Evolutionary conservation across 495 filamentous ascomycete species (phyloP).

Genomic region (Clavariopsis aquatica): DNA sequence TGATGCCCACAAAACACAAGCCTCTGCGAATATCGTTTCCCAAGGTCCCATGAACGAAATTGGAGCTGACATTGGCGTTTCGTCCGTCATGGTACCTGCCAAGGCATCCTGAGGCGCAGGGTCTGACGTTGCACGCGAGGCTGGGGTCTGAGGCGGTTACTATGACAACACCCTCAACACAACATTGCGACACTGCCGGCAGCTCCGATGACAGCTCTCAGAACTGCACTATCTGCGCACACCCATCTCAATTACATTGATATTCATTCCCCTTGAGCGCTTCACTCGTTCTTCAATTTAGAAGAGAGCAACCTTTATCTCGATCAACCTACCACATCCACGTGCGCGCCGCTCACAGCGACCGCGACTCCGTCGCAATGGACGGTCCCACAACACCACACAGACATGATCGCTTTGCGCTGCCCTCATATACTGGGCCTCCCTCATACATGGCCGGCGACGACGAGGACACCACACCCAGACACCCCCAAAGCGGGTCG

Average conservation of each 20-base stretch:
- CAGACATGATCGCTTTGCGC: constrained; percentile 29
- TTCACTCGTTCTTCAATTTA: no score
- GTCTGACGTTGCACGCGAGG: not conserved
- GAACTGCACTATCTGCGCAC: not conserved
- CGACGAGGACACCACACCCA: constrained; percentile 37
- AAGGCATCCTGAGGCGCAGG: not conserved
- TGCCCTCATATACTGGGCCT: constrained; percentile 41
- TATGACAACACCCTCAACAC: not conserved
- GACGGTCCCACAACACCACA: constrained; percentile 39
- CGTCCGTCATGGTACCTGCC: not conserved
- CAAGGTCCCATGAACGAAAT: no score
- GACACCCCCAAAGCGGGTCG: constrained; percentile 49
- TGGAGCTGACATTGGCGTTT: no score
- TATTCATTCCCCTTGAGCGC: no score
- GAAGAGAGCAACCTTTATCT: no score
- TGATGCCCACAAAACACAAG: no score
- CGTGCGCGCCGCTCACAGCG: not conserved
- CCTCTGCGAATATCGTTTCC: no score
- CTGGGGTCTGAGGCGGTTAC: not conserved
- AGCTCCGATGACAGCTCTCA: not conserved
- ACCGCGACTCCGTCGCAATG: constrained; percentile 23
- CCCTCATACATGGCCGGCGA: constrained; percentile 44
- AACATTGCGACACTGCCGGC: not conserved
- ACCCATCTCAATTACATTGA: not conserved
- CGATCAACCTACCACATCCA: no score